Conservation (phyloP, 2,329 filamentous ascomycete genomes). For the Myriosclerotinia curreyana region DNA sequence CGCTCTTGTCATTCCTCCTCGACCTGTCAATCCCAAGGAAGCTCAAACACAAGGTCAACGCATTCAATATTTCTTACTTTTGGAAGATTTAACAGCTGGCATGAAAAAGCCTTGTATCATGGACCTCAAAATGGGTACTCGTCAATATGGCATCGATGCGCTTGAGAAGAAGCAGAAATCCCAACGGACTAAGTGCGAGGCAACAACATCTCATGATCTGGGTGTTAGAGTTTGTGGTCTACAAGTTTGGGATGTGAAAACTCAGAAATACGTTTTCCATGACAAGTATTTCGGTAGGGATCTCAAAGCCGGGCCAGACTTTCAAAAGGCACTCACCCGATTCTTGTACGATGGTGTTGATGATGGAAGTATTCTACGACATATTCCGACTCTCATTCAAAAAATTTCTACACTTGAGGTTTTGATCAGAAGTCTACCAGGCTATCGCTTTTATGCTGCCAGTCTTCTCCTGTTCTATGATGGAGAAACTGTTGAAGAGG, state of each 20-base stretch:
- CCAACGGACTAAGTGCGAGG: conserved; percentile 87
- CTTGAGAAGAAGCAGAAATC: conserved; percentile 89
- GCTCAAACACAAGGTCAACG: conserved; percentile 64
- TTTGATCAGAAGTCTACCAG: conserved; percentile 74
- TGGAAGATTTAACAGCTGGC: conserved; percentile 92
- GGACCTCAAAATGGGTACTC: conserved; percentile 97
- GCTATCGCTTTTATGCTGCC: conserved; percentile 93
- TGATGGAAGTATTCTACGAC: conserved; percentile 72
- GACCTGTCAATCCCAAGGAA: conserved; percentile 74
- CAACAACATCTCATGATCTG: conserved; percentile 85
- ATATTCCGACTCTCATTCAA: conserved; percentile 82
- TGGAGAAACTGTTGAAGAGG: conserved; percentile 61
- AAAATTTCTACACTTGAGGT: conserved; percentile 80
- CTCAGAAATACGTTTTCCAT: conserved; percentile 85
- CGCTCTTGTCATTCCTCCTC: conserved; percentile 38
- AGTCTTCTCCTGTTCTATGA: conserved; percentile 96
- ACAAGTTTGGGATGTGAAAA: conserved; percentile 89
- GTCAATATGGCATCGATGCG: conserved; percentile 93
- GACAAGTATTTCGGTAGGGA: conserved; percentile 97
- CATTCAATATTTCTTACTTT: conserved; percentile 86
- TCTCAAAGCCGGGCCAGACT: conserved; percentile 81
- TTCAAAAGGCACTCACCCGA: conserved; percentile 80
- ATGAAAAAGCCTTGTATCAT: conserved; percentile 97
- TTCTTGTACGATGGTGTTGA: conserved; percentile 91
- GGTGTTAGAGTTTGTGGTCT: conserved; percentile 93